phyloP scores from a whole-genome alignment of 2,329 filamentous ascomycete species.

The Cercospora zeae-maydis region DNA sequence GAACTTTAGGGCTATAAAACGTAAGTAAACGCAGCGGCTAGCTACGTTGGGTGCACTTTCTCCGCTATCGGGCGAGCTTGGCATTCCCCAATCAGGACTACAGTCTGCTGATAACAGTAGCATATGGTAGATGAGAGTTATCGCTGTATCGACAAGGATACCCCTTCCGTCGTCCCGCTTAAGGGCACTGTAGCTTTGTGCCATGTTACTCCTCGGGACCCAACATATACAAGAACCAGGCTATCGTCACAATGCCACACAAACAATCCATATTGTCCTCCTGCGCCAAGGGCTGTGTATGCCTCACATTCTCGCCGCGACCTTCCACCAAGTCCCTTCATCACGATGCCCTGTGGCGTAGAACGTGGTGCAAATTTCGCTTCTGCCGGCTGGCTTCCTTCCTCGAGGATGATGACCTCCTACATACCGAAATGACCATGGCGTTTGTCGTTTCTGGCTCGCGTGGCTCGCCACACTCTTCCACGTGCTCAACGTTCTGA shows the following conservation, averaged over 20 bases:
- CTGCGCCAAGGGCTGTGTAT: background rate
- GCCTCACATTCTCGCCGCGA: slow-evolving; percentile 4
- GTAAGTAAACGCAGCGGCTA: too few relatives aligned
- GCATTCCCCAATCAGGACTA: too few relatives aligned
- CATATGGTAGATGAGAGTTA: too few relatives aligned
- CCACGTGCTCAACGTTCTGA: background rate
- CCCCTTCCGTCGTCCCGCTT: too few relatives aligned
- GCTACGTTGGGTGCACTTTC: too few relatives aligned
- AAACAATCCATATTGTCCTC: background rate
- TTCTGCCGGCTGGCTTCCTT: background rate
- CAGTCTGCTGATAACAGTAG: too few relatives aligned
- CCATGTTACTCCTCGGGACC: background rate
- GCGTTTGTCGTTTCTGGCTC: background rate
- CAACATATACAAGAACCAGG: background rate
- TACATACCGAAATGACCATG: background rate
- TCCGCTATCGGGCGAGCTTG: too few relatives aligned
- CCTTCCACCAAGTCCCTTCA: background rate
- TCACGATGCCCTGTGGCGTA: background rate
- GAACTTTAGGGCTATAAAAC: too few relatives aligned
- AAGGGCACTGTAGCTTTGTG: too few relatives aligned
- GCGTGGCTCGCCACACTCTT: background rate
- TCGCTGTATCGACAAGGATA: too few relatives aligned
- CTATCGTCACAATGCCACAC: background rate
- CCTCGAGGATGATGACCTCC: background rate
- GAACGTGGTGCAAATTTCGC: slow-evolving; percentile 7